Percentiles rank a stretch among this genome's conserved stretches.
phyloP scores from a whole-genome alignment of 768 basidiomycete species.

The Epithele typhae region DNA sequence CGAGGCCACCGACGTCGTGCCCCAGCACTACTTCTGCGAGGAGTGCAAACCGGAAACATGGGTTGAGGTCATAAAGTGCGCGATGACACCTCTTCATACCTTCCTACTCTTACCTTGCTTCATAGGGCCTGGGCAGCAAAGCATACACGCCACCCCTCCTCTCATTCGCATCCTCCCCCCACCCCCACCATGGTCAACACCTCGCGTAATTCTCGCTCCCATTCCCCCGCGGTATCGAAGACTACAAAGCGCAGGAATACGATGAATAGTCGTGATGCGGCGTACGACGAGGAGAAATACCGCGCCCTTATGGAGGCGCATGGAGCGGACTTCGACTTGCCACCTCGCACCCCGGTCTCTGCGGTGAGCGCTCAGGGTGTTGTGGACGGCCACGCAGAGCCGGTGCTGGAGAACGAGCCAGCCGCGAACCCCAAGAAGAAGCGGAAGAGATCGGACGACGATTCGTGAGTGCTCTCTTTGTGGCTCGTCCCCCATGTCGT shows the following conservation, averaged over 20 bases:
- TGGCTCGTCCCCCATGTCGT: neutral
- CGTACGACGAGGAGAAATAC: conserved; percentile 77
- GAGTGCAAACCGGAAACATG: conserved; percentile 87
- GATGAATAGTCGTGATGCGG: conserved; percentile 96
- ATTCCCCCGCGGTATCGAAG: conserved; percentile 59
- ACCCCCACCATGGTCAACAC: conserved; percentile 28
- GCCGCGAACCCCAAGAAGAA: conserved; percentile 51
- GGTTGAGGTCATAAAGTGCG: conserved; percentile 75
- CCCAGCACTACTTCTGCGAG: conserved; percentile 91
- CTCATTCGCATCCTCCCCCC: conserved; percentile 54
- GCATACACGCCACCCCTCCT: conserved; percentile 59
- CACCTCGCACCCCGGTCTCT: conserved; percentile 13
- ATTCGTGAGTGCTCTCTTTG: conserved; percentile 44
- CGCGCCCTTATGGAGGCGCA: conserved; percentile 74
- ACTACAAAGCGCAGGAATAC: conserved; percentile 90
- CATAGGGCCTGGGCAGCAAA: conserved; percentile 55
- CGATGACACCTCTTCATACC: conserved; percentile 10
- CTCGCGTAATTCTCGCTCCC: conserved; percentile 69
- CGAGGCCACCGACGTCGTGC: conserved; percentile 68
- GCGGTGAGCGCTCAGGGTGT: conserved; percentile 16
- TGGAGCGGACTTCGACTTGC: conserved; percentile 41
- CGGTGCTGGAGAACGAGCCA: conserved; percentile 45
- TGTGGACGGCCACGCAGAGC: conserved; percentile 35
- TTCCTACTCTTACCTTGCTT: conserved; percentile 13
- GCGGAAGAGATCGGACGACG: conserved; percentile 73